Conservation (phyloP, 257 asterid species). For the Hygrophila difformis region DNA sequence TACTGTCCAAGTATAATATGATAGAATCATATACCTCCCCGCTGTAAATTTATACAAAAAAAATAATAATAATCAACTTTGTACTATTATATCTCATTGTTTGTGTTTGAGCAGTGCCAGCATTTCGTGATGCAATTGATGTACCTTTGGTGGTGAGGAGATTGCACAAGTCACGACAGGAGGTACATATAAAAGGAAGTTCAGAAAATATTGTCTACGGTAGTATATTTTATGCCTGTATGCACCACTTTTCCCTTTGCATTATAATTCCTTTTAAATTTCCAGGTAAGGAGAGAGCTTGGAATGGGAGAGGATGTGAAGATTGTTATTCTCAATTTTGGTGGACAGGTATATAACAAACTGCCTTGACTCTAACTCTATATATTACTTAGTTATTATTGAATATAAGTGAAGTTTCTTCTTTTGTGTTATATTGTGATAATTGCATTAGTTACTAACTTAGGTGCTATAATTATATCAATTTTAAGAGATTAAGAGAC, state of each 20-base stretch:
- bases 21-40: too few species aligned
- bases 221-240: neutral
- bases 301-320: conserved; percentile 75
- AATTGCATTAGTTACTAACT: too few species aligned
- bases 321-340: conserved; percentile 88
- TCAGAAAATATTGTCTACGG: neutral
- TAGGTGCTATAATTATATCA: too few species aligned
- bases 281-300: conserved; percentile 79
- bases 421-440: too few species aligned
- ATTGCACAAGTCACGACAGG: conserved; percentile 67
- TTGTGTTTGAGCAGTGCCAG: conserved; percentile 61
- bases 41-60: too few species aligned
- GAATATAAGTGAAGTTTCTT: too few species aligned
- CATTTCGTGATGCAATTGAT: conserved; percentile 92
- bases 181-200: conserved; percentile 24
- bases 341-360: conserved; percentile 66
- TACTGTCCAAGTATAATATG: conserved; percentile 80
- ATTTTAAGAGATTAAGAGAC: too few species aligned
- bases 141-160: conserved; percentile 96
- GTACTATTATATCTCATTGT: neutral
- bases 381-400: too few species aligned
- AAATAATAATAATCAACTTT: too few species aligned
- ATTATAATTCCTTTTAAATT: neutral
- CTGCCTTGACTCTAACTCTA: too few species aligned
- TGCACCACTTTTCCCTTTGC: neutral